These are phyloP conservation scores for Haberlea rhodopensis DNA, from an alignment of 257 asterid genomes.

Conservation along the genomic window DNA sequence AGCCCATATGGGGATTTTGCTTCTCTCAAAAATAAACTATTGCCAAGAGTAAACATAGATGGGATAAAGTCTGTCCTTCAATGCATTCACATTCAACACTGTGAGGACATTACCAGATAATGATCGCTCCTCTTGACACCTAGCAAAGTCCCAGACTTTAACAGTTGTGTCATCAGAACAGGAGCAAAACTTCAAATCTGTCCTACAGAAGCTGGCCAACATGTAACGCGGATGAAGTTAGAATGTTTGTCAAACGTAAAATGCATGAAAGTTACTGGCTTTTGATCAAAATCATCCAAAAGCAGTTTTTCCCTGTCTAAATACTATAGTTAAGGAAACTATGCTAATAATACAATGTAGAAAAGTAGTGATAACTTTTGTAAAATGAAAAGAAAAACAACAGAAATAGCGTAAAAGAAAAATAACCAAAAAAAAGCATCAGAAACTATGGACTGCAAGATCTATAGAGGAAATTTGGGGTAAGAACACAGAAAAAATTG, in stretches of 20 bases:
- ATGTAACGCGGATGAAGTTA: constrained; percentile 23
- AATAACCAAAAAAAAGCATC: no score
- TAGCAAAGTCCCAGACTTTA: constrained; percentile 99
- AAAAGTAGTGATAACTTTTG: not conserved
- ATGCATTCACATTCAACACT: no score
- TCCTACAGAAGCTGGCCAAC: constrained; percentile 83
- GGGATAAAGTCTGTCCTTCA: no score
- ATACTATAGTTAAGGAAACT: not conserved
- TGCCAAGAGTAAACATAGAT: not conserved
- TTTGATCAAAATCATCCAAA: constrained; percentile 9
- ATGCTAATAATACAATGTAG: no score
- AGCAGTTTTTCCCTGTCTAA: not conserved
- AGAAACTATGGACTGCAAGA: no score
- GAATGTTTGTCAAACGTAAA: constrained; percentile 15
- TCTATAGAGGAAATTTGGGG: no score
- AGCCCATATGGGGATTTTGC: no score
- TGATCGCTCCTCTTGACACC: constrained; percentile 96
- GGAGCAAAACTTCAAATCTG: constrained; percentile 97
- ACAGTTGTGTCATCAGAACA: constrained; percentile 98
- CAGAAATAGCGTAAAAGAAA: no score
- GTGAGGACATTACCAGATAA: constrained; percentile 88
- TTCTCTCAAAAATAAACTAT: constrained; percentile 9
- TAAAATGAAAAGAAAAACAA: no score
- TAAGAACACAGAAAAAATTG: no score
- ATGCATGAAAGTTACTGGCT: not conserved